Percentiles rank a stretch among this genome's conserved stretches.
Conservation (phyloP, 164 flowering plant species). For the Chimonanthus salicifolius region DNA sequence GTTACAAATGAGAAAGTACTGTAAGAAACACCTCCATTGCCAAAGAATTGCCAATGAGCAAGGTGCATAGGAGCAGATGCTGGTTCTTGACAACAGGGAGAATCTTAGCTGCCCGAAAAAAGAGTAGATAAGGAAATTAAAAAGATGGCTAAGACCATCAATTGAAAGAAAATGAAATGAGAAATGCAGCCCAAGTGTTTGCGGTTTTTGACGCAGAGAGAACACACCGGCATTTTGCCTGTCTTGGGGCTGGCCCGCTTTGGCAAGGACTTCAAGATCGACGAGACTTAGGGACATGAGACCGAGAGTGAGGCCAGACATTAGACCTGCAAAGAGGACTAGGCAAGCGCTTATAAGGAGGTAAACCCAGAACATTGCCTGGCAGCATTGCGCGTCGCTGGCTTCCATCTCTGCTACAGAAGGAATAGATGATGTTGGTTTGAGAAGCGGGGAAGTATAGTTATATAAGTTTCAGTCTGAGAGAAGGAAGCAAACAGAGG, state of each 20-base stretch:
- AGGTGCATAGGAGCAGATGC: conserved; percentile 52
- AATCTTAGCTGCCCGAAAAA: conserved; percentile 34
- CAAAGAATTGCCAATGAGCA: conserved; percentile 46
- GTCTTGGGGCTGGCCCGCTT: conserved; percentile 51
- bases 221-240: conserved; percentile 41
- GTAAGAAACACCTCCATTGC: conserved; percentile 48
- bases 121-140: background rate
- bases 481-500: background rate
- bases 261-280: conserved; percentile 57
- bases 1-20: background rate
- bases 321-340: conserved; percentile 53
- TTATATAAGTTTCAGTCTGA: background rate
- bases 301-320: conserved; percentile 65
- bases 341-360: conserved; percentile 28
- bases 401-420: conserved; percentile 29
- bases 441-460: too few species aligned
- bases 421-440: too few species aligned
- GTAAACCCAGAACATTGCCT: conserved; percentile 47
- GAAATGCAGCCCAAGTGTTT: background rate
- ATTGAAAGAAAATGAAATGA: too few species aligned
- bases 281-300: conserved; percentile 58
- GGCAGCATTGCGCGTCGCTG: conserved; percentile 47
- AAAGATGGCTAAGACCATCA: background rate
- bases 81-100: conserved; percentile 52
- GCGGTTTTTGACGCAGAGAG: background rate